These are phyloP conservation scores for Puccinellia tenuiflora DNA, from an alignment of 176 grass and related monocot genomes.

Conservation along the genomic window DNA sequence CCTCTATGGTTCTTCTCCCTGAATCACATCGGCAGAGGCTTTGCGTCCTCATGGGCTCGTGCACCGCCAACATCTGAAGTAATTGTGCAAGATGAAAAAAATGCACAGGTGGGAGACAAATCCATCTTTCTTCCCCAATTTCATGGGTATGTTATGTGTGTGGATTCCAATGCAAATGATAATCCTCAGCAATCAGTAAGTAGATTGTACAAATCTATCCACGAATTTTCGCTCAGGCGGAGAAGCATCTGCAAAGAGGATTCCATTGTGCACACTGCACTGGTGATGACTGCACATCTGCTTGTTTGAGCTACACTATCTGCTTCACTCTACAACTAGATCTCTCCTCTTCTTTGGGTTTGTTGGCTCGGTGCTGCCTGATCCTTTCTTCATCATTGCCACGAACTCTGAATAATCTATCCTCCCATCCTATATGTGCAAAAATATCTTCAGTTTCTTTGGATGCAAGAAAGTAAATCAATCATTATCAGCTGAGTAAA, in stretches of 20 bases:
- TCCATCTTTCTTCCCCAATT: background rate
- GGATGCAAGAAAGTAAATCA: background rate
- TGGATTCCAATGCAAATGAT: background rate
- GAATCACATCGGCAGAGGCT: background rate
- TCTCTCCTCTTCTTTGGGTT: conserved; percentile 39
- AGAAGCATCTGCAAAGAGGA: background rate
- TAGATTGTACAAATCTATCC: conserved; percentile 15
- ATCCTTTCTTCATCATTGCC: conserved; percentile 51
- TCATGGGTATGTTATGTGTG: background rate
- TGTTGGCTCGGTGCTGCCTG: background rate
- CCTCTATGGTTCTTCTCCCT: background rate
- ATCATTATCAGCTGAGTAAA: background rate
- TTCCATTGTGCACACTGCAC: background rate
- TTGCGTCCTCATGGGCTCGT: background rate
- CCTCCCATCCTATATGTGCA: conserved; percentile 55
- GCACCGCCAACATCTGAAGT: background rate
- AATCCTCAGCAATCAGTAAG: background rate
- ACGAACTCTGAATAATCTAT: conserved; percentile 63
- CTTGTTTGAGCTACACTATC: conserved; percentile 15
- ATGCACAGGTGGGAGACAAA: background rate
- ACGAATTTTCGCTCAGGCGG: background rate
- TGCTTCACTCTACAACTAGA: conserved; percentile 30
- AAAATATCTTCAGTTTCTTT: background rate
- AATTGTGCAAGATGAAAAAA: background rate
- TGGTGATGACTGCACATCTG: background rate